Conservation (phyloP, 2,329 filamentous ascomycete genomes). For the Penicillium sp. region DNA sequence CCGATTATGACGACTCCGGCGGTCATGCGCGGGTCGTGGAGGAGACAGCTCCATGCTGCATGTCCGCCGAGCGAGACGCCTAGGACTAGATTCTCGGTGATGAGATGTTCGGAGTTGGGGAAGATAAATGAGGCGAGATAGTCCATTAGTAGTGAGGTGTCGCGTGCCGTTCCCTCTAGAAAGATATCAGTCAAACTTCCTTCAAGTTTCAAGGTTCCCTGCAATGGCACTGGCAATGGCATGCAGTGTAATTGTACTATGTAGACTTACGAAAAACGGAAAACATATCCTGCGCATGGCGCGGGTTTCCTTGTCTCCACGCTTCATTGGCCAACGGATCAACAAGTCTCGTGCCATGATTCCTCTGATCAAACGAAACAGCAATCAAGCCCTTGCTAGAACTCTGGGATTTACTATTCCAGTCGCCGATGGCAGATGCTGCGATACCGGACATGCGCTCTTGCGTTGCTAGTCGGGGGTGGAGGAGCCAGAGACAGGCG, state of each 20-base stretch:
- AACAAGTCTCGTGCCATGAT: conserved; percentile 78
- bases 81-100: conserved; percentile 71
- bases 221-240: too few species aligned
- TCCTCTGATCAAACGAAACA: conserved; percentile 87
- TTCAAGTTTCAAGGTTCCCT: too few species aligned
- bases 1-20: conserved; percentile 81
- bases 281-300: conserved; percentile 93
- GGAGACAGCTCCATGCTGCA: conserved; percentile 79
- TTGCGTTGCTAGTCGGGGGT: conserved; percentile 73
- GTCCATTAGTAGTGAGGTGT: conserved; percentile 76
- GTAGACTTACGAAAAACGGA: conserved; percentile 65
- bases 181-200: too few species aligned
- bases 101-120: conserved; percentile 50
- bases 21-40: conserved; percentile 78
- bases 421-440: conserved; percentile 68
- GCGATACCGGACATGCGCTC: conserved; percentile 78
- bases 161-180: conserved; percentile 72
- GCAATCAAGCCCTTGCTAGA: conserved; percentile 70
- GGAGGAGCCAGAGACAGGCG: conserved; percentile 88
- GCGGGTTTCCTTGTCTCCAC: conserved; percentile 78
- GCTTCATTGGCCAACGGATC: conserved; percentile 71
- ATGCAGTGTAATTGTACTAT: too few species aligned
- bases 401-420: conserved; percentile 56
- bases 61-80: conserved; percentile 89
- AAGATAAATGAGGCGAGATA: conserved; percentile 77